Evolutionary conservation across 2,329 filamentous ascomycete species (phyloP).

Genomic region (Botryotinia convoluta): DNA sequence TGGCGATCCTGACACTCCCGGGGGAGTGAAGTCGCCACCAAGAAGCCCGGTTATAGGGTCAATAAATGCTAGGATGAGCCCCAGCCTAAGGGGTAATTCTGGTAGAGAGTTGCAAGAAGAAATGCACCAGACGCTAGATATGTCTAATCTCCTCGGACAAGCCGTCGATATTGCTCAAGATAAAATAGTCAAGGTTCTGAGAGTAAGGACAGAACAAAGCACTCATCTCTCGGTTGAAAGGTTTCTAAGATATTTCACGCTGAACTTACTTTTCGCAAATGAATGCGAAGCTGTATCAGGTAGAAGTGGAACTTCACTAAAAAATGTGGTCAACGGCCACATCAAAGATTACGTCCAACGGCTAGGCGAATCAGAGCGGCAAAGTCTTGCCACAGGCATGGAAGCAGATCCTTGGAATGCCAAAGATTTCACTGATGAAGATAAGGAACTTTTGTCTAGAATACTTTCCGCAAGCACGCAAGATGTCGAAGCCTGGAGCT

Average conservation of each 20-base stretch:
- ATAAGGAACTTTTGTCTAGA: slow-evolving; percentile 57
- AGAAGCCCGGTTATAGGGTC: slow-evolving; percentile 36
- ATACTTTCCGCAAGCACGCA: slow-evolving; percentile 69
- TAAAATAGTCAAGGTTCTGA: slow-evolving; percentile 70
- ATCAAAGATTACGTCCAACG: slow-evolving; percentile 76
- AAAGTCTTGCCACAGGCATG: slow-evolving; percentile 72
- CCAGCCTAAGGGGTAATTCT: slow-evolving; percentile 23
- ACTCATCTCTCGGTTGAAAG: slow-evolving; percentile 62
- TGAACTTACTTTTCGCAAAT: slow-evolving; percentile 80
- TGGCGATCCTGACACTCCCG: slow-evolving; percentile 28
- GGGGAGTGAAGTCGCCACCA: slow-evolving; percentile 35
- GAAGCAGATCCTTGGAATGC: slow-evolving; percentile 79
- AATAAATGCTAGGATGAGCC: slow-evolving; percentile 31
- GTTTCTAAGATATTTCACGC: slow-evolving; percentile 78
- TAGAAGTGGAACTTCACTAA: slow-evolving; percentile 70
- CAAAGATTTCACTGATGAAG: slow-evolving; percentile 67
- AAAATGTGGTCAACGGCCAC: slow-evolving; percentile 76
- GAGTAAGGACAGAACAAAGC: slow-evolving; percentile 73
- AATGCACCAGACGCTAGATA: slow-evolving; percentile 71
- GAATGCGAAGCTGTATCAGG: slow-evolving; percentile 85
- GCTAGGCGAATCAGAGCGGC: slow-evolving; percentile 69
- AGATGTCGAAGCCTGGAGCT: slow-evolving; percentile 66
- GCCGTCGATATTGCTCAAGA: slow-evolving; percentile 80
- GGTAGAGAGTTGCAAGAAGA: slow-evolving; percentile 60
- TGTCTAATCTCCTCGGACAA: slow-evolving; percentile 74